These are phyloP conservation scores for Lophiostoma macrostomum DNA, from an alignment of 495 filamentous ascomycete species.

Conservation along the genomic window DNA sequence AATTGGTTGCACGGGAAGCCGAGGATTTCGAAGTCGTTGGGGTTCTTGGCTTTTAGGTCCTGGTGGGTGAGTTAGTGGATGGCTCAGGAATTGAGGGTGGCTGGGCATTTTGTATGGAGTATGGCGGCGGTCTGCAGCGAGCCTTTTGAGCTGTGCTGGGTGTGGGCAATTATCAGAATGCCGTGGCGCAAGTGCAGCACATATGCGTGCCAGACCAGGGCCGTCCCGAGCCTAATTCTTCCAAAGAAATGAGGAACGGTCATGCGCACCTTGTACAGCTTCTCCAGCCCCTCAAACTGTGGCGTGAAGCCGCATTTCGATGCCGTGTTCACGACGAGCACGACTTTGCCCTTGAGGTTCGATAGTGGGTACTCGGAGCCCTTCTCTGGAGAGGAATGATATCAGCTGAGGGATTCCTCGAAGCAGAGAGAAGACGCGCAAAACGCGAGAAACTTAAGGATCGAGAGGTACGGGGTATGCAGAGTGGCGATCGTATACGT, in stretches of 20 bases:
- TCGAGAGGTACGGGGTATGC: not conserved
- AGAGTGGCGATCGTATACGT: constrained; percentile 24
- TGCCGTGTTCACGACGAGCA: constrained; percentile 96
- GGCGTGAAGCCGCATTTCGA: constrained; percentile 98
- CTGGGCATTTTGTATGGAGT: too few species aligned
- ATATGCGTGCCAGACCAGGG: too few species aligned
- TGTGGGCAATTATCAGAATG: too few species aligned
- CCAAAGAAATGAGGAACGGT: too few species aligned
- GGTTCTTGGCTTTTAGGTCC: constrained; percentile 60
- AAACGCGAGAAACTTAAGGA: not conserved
- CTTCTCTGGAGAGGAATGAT: constrained; percentile 57
- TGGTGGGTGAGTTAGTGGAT: too few species aligned
- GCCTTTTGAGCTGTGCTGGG: too few species aligned
- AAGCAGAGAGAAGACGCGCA: not conserved
- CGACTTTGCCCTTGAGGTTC: constrained; percentile 79
- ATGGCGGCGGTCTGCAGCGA: too few species aligned
- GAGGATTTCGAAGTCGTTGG: constrained; percentile 76
- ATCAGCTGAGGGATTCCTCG: not conserved
- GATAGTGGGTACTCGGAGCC: constrained; percentile 66
- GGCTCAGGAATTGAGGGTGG: not conserved
- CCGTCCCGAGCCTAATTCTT: too few species aligned
- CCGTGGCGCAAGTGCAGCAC: too few species aligned
- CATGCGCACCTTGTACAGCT: constrained; percentile 81
- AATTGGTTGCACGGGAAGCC: constrained; percentile 99
- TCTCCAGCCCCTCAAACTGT: constrained; percentile 91